Evolutionary conservation across 2,329 filamentous ascomycete genomes (phyloP), one percentile per base, ranked within the genome.

Genomic region (Microsporum audouinii): DNA sequence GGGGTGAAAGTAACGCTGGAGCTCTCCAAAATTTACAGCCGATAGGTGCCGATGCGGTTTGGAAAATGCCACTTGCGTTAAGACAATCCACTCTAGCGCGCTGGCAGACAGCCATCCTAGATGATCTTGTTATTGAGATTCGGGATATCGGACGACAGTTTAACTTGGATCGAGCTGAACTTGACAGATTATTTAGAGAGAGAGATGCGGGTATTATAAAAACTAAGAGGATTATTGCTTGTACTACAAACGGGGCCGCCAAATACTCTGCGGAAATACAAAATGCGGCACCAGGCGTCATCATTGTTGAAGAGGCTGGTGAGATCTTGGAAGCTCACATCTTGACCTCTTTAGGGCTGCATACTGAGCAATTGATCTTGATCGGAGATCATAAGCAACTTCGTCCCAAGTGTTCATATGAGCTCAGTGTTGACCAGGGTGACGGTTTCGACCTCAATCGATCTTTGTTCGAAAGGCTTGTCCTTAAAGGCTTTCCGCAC

Each of bases 371-470:
- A 45, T 69, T 89, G 1, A 79, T 89, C 0, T 70, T 88, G 2
- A 89, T 90, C 8, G 87, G 88, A 0, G 88, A 90, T 59, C 86
- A 90, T 68, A 82, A 87, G 60, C 88, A 90, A 64, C 78, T 90
- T 0, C 81, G 86, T 0, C 88, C 87, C 0, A 88, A 89, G 66
- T 77, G 82, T 59, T 82, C 80, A 43, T 88, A 84, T 65, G 71
- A 70, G 0, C 70, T 90, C 0, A 83, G 78, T 0, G 79, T 86
- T 0, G 86, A 89, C 64, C 76, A 82, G 6, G 86, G 86, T 0
- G 56, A 63, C 3, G 58, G 58, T 8, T 63, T 58, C 33, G 58
- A 63, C 36, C 90, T 81, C 65, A 79, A 89, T 62, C 70, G 79
- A 1, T 89, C 86, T 0, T 68, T 89, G 0, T 89, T 90, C 63